Percentiles rank a stretch among this genome's conserved stretches.
These are phyloP conservation scores for Aurifilum marmelostoma DNA, from an alignment of 2,329 filamentous ascomycete genomes.

Conservation along the genomic window DNA sequence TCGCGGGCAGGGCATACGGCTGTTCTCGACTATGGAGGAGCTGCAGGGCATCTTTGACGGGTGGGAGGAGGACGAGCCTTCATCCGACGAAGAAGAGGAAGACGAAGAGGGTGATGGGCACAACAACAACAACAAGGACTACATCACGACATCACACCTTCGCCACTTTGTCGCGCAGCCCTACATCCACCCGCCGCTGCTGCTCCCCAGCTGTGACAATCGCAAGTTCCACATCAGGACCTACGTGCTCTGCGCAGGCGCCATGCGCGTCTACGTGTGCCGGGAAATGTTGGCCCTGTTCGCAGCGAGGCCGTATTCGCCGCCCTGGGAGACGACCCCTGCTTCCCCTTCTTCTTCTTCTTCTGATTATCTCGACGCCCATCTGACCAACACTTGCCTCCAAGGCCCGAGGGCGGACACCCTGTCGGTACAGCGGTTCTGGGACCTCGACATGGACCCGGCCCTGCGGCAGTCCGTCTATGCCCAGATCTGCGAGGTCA, in stretches of 20 bases:
- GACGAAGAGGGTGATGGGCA: conserved; percentile 45
- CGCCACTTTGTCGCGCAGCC: conserved; percentile 95
- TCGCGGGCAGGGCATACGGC: conserved; percentile 85
- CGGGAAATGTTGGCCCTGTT: conserved; percentile 91
- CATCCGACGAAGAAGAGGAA: conserved; percentile 67
- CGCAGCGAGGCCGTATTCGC: conserved; percentile 71
- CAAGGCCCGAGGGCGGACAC: conserved; percentile 58
- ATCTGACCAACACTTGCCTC: conserved; percentile 95
- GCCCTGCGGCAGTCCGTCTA: conserved; percentile 62
- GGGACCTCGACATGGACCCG: conserved; percentile 55
- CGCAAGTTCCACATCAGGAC: conserved; percentile 95
- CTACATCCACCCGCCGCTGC: conserved; percentile 87
- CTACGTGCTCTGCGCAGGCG: conserved; percentile 82
- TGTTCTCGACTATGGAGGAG: conserved; percentile 85
- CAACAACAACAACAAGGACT: conserved; percentile 45
- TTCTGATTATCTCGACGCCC: conserved; percentile 62
- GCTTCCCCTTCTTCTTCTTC: background rate
- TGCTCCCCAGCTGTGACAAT: conserved; percentile 63
- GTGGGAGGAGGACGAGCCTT: conserved; percentile 75
- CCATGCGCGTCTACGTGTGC: conserved; percentile 84
- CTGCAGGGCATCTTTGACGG: conserved; percentile 87
- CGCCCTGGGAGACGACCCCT: conserved; percentile 54
- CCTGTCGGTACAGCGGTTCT: conserved; percentile 75
- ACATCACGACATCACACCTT: conserved; percentile 84
- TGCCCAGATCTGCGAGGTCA: conserved; percentile 71